phyloP scores from a whole-genome alignment of 768 basidiomycete species.

The Leucocoprinus leucothites region DNA sequence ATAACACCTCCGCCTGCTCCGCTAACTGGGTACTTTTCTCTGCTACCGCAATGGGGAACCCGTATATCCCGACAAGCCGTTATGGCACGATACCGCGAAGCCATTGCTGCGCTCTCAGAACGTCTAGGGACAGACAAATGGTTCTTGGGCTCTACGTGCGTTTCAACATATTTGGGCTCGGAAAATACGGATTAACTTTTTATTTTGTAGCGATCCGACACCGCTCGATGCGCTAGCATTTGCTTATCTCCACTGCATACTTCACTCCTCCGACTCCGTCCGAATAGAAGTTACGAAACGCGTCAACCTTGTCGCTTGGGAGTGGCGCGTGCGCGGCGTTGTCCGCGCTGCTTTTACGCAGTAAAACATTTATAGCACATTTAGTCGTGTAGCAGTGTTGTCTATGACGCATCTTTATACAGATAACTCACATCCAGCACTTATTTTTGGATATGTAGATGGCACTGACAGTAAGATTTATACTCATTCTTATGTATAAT shows the following conservation, averaged over 20 bases:
- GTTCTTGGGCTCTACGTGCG: conserved; percentile 75
- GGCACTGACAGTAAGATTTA: too few species aligned
- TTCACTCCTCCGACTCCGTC: conserved; percentile 42
- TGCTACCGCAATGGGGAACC: conserved; percentile 58
- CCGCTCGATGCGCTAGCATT: conserved; percentile 80
- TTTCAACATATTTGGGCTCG: neutral
- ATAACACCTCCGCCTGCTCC: conserved; percentile 68
- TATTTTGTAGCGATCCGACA: conserved; percentile 57
- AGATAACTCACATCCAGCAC: too few species aligned
- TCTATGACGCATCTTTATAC: too few species aligned
- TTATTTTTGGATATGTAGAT: too few species aligned
- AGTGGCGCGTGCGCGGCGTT: conserved; percentile 58
- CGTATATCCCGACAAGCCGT: conserved; percentile 51
- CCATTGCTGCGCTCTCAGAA: conserved; percentile 69
- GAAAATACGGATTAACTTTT: neutral
- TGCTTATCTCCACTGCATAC: conserved; percentile 72
- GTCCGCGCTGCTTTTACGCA: conserved; percentile 51
- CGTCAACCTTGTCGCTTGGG: conserved; percentile 81
- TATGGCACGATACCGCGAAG: conserved; percentile 62
- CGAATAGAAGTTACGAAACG: conserved; percentile 67
- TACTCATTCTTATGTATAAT: neutral
- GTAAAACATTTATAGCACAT: conserved; percentile 4
- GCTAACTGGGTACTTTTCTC: conserved; percentile 61
- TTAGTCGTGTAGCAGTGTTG: neutral
- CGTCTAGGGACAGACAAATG: conserved; percentile 75